Evolutionary conservation across 116 monocot genomes (phyloP).

Genomic region (Thalassia testudinum): DNA sequence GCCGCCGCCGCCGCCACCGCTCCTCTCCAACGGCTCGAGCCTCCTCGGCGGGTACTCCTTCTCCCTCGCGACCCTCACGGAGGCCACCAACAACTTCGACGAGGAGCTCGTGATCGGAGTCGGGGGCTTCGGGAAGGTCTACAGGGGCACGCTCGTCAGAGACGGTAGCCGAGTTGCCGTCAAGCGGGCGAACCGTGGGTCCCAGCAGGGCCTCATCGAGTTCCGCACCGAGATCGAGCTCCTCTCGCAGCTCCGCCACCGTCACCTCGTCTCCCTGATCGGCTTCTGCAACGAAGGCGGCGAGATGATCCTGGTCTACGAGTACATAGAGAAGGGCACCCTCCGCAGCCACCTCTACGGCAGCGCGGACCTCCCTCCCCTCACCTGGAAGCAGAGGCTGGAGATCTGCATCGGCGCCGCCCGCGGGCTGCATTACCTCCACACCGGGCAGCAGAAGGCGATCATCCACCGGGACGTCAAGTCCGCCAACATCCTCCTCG

Average conservation of each 20-base stretch:
- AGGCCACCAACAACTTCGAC: constrained; percentile 56
- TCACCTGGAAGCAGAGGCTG: constrained; percentile 61
- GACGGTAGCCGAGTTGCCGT: constrained; percentile 47
- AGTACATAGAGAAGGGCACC: constrained; percentile 68
- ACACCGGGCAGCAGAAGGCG: constrained; percentile 42
- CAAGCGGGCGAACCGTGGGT: constrained; percentile 48
- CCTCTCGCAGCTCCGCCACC: constrained; percentile 42
- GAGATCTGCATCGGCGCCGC: constrained; percentile 64
- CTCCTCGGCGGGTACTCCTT: no score
- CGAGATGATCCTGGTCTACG: constrained; percentile 70
- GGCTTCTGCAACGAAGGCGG: constrained; percentile 51
- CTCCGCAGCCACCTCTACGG: constrained; percentile 55
- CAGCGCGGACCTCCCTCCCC: constrained; percentile 13
- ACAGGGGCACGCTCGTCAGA: constrained; percentile 29
- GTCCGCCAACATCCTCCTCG: constrained; percentile 61
- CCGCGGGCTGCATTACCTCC: constrained; percentile 62
- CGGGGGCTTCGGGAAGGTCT: constrained; percentile 69
- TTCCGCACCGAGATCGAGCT: constrained; percentile 65
- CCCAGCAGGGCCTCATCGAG: constrained; percentile 51
- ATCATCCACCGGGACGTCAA: constrained; percentile 75
- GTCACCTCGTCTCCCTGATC: constrained; percentile 47
- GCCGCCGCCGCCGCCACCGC: no score
- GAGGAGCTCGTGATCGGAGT: constrained; percentile 48
- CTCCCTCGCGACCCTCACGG: constrained; percentile 28
- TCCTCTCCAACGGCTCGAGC: no score